Conservation (phyloP, 139 green algal genomes). For the Chlorella sp. region DNA sequence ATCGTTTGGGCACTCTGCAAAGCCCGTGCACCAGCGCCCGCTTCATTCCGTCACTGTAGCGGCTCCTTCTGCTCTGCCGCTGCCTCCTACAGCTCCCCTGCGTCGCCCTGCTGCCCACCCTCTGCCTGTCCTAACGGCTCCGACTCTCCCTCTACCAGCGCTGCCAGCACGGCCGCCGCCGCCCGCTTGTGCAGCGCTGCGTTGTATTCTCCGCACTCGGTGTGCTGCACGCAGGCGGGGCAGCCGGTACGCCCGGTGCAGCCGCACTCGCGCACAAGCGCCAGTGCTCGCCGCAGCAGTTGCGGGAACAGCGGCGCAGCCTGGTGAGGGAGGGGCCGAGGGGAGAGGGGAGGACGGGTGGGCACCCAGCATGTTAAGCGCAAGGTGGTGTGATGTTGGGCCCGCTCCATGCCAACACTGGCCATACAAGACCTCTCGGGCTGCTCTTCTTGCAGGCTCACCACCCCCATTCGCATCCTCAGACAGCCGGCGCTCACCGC, state of each 20-base stretch:
- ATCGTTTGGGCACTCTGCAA: too few species aligned
- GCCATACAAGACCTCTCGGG: background rate
- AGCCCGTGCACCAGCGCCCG: too few species aligned
- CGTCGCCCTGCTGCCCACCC: background rate
- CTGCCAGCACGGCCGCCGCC: slow-evolving; percentile 40
- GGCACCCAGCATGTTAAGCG: background rate
- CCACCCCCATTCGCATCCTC: background rate
- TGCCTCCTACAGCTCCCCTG: too few species aligned
- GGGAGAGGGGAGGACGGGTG: background rate
- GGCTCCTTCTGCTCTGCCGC: too few species aligned
- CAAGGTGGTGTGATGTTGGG: background rate
- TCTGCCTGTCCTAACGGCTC: background rate
- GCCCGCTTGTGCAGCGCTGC: slow-evolving; percentile 34
- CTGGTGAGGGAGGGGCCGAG: slow-evolving; percentile 29
- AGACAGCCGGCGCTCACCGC: slow-evolving; percentile 51
- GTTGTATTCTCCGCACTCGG: slow-evolving; percentile 90
- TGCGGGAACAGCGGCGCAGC: slow-evolving; percentile 68
- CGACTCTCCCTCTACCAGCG: slow-evolving; percentile 34
- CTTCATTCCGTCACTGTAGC: too few species aligned
- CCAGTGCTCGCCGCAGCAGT: slow-evolving; percentile 74
- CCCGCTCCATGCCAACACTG: background rate
- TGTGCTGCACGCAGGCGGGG: slow-evolving; percentile 88
- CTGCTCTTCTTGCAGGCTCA: background rate
- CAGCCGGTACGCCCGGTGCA: slow-evolving; percentile 78
- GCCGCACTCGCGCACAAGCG: slow-evolving; percentile 74